Evolutionary conservation across 805 yeast genomes (phyloP).

Genomic region (Cyberlindnera maclurae): DNA sequence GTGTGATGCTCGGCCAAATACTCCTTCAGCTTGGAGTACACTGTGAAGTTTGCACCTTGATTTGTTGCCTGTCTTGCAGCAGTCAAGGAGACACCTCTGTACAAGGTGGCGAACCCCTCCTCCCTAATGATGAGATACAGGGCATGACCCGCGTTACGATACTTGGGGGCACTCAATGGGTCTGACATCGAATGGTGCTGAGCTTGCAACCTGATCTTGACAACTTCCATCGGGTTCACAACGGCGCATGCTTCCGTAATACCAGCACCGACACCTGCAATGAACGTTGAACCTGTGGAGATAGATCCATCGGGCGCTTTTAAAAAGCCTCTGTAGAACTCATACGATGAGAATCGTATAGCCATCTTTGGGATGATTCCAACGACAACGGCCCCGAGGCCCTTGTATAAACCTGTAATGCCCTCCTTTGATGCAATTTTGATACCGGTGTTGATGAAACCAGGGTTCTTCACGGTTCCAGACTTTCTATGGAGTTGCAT

Average conservation of each 20-base stretch:
- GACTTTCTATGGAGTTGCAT: conserved; percentile 83
- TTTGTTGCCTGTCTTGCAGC: conserved; percentile 98
- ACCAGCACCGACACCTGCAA: conserved; percentile 97
- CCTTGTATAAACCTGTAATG: conserved; percentile 82
- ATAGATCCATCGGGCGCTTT: conserved; percentile 58
- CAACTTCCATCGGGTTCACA: conserved; percentile 97
- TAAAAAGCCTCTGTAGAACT: conserved; percentile 69
- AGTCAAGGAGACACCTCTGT: conserved; percentile 91
- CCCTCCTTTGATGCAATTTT: conserved; percentile 76
- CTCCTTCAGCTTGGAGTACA: conserved; percentile 78
- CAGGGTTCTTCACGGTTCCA: conserved; percentile 69
- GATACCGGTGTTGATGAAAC: conserved; percentile 77
- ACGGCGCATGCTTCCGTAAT: conserved; percentile 90
- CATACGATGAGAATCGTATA: conserved; percentile 90
- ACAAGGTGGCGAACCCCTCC: conserved; percentile 84
- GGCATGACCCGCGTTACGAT: conserved; percentile 90
- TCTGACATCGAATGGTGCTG: conserved; percentile 87
- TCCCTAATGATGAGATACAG: conserved; percentile 76
- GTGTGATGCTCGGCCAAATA: conserved; percentile 55
- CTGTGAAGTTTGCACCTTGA: conserved; percentile 98
- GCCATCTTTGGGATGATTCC: conserved; percentile 99
- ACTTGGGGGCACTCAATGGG: conserved; percentile 70
- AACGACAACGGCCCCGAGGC: conserved; percentile 93
- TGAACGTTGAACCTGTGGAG: conserved; percentile 66
- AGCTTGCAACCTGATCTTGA: conserved; percentile 92